Evolutionary conservation across 352 stramenopile genomes (phyloP), one percentile per base, ranked within the genome.

Genomic region (Pilasporangium apinafurcum): DNA sequence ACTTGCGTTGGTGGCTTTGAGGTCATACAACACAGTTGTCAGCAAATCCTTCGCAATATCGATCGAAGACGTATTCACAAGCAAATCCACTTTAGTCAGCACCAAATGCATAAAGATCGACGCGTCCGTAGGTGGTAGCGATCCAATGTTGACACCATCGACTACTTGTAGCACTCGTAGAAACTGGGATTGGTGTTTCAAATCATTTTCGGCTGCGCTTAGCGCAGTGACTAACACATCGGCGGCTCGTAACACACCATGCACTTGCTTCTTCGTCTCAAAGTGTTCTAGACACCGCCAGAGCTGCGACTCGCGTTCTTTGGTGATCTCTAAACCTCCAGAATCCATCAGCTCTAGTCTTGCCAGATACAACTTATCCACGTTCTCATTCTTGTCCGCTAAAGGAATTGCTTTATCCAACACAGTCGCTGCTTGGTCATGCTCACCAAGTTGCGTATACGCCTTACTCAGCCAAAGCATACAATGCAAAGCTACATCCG

Each of bases 401-500:
- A 54, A 20, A 21, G 24, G 20, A 10, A 59, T 14, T 10, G 44
- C 51, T 17, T 55, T 54, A 28, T 54, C 51, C 4, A 59, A 17
- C 14, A 49, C 51, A 14, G n/a, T 36, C 8, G 44, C 22, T 2
- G 43, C 30, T 33, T 74, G 41, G 22, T 53, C 44, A 4, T 51
- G 18, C 12, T 74, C 58, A 12, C 36, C 47, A 14, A 50, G 60
- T 43, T 79, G 60, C 3, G 40, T 41, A 35, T 66, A 78, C 4
- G 62, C 52, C 24, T 83, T 83, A 34, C 62, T 74, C 18, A 86
- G 44, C 59, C 68, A 80, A 13, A 67, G 67, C 18, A 77, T 48
- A 13, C 58, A 59, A 36, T 75, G 67, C 8, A 88, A 59, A 4
- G 52, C 53, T 14, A 73, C 44, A 5, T 79, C 65, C 7, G 56